Conservation (phyloP, 2,329 filamentous ascomycete genomes). For the Colletotrichum musicola region DNA sequence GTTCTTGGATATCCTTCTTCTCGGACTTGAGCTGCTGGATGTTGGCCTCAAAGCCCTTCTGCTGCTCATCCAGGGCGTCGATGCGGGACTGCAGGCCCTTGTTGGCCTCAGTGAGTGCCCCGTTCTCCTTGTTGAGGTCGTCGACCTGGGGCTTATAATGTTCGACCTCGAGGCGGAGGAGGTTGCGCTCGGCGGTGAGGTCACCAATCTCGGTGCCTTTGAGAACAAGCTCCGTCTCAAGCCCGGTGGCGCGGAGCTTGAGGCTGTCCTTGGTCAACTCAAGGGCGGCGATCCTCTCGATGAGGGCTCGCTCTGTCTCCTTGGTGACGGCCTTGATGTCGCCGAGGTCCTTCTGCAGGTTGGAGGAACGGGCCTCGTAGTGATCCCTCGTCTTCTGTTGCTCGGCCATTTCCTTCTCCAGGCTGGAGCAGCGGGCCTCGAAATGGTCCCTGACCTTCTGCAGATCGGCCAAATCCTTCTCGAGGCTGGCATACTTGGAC, state of each 20-base stretch:
- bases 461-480: constrained; percentile 22
- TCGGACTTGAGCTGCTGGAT: constrained; percentile 33
- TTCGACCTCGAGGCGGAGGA: constrained; percentile 25
- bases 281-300: constrained; percentile 38
- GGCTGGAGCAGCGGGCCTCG: constrained; percentile 4
- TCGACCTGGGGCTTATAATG: constrained; percentile 35
- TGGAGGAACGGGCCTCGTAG: constrained; percentile 19
- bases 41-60: constrained; percentile 33
- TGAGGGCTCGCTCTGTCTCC: constrained; percentile 32
- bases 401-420: background rate
- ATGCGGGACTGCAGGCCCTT: constrained; percentile 32
- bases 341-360: constrained; percentile 33
- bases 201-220: constrained; percentile 36
- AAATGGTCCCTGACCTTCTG: constrained; percentile 17
- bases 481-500: constrained; percentile 16
- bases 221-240: constrained; percentile 34
- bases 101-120: constrained; percentile 27
- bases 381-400: constrained; percentile 17
- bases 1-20: constrained; percentile 25
- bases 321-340: constrained; percentile 35
- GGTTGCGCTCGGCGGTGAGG: constrained; percentile 35
- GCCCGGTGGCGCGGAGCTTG: constrained; percentile 23
- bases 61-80: constrained; percentile 36
- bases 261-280: constrained; percentile 38
- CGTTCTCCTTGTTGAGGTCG: constrained; percentile 33